Evolutionary conservation across 495 filamentous ascomycete species (phyloP), one percentile per base, ranked within the genome.

Genomic region (Lindgomyces ingoldianus): DNA sequence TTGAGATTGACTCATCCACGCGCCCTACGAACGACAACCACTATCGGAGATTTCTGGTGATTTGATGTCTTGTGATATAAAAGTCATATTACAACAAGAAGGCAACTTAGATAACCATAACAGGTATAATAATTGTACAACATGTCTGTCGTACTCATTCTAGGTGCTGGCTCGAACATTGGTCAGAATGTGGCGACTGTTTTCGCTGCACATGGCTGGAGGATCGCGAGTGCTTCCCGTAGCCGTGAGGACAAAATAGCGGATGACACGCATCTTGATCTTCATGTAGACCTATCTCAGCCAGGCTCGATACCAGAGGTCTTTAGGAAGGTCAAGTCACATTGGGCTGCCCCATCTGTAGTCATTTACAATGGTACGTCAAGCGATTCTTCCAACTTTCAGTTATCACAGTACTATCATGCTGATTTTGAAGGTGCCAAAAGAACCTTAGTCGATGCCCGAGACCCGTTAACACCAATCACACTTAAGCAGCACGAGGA

Each of bases 361-460:
- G 80, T 83, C 18, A 70, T 83, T 22, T 83, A 81, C 65, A 83
- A 83, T 72, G 79, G 80, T 80, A 69, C 64, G 45, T 39, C 52
- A 48, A 19, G 42, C 44, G 12, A 54, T 57, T 49, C 19, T 22
- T 12, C 26, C 65, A 45, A 70, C 4, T 64, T 25, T 26, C 10
- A 61, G 27, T 58, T 36, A 65, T 25, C 51, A 11, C 12, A 4
- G 52, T 12, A 8, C 19, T 16, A 9, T 36, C 52, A 39, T n/a
- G n/a, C n/a, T n/a, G n/a, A n/a, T n/a, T n/a, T n/a, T 33, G 51
- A 33, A 18, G 9, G 33, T 16, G 8, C 2, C 45, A 76, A 41
- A n/a, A 9, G 73, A 57, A 25, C 51, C 41, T 57, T 66, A 62
- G 21, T n/a, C 45, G 21, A 10, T 8, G 45, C 45, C 9, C 10